Conservation (phyloP, 1,139 yeast species). For the Protomyces lactucae-debilis region DNA sequence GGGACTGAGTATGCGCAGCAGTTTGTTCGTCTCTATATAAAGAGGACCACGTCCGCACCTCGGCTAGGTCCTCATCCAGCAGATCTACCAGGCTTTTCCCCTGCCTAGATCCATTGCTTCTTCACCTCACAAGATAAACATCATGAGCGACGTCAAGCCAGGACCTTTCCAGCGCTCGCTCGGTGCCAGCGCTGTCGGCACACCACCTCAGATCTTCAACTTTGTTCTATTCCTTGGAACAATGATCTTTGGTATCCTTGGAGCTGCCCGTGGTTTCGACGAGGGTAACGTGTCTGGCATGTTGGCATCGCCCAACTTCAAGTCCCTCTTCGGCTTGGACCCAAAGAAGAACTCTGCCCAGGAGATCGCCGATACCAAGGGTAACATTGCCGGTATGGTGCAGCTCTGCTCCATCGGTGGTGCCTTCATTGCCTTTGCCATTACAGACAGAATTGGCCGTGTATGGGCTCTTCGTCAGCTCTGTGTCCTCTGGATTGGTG, state of each 20-base stretch:
- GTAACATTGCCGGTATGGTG: constrained; percentile 45
- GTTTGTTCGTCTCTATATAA: no score
- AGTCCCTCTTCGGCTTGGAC: constrained; percentile 42
- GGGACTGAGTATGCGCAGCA: no score
- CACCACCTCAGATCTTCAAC: constrained; percentile 1
- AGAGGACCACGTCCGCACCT: no score
- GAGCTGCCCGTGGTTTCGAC: constrained; percentile 59
- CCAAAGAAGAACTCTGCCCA: neutral
- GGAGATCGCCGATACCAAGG: constrained; percentile 11
- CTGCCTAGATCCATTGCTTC: neutral
- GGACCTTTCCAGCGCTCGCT: constrained; percentile 3
- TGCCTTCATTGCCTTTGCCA: constrained; percentile 48
- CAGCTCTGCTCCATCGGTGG: constrained; percentile 60
- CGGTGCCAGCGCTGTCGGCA: constrained; percentile 1
- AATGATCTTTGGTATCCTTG: constrained; percentile 54
- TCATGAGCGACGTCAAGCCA: neutral
- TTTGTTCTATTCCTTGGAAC: constrained; percentile 35
- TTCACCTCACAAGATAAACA: neutral
- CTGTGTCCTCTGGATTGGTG: constrained; percentile 48
- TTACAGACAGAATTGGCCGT: constrained; percentile 55
- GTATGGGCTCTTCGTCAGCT: constrained; percentile 50
- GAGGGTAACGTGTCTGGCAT: constrained; percentile 54
- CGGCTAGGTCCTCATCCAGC: no score
- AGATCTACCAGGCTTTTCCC: no score
- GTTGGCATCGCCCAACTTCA: constrained; percentile 47